phyloP scores from a whole-genome alignment of 208 protist genomes.

The Trypanosoma congolense region DNA sequence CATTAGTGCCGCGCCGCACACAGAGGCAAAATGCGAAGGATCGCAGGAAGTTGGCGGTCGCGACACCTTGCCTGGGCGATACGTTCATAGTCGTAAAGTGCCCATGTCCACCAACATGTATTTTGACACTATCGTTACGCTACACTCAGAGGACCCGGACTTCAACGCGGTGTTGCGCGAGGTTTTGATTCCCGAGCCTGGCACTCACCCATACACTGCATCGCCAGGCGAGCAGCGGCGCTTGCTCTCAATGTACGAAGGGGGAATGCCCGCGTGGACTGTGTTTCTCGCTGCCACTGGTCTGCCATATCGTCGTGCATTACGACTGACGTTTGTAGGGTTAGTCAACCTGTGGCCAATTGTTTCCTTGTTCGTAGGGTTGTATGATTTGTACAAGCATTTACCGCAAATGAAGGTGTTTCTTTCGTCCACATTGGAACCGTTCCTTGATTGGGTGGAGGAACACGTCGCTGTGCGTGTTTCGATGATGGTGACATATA shows the following conservation, averaged over 20 bases:
- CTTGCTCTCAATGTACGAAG: constrained; percentile 68
- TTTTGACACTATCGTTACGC: constrained; percentile 54
- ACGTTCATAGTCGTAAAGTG: constrained; percentile 7
- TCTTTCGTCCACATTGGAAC: constrained; percentile 48
- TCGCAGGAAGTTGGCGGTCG: too few relatives aligned
- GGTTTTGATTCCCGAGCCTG: constrained; percentile 57
- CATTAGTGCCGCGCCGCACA: too few relatives aligned
- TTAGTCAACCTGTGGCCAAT: constrained; percentile 69
- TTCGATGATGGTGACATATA: constrained; percentile 72
- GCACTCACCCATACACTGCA: constrained; percentile 55
- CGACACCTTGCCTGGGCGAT: not conserved
- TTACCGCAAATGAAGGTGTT: constrained; percentile 68
- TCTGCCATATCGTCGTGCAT: constrained; percentile 57
- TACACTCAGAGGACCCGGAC: constrained; percentile 71
- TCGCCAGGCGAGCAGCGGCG: constrained; percentile 50
- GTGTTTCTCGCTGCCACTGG: constrained; percentile 56
- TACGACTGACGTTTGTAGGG: constrained; percentile 51
- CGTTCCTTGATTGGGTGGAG: constrained; percentile 58
- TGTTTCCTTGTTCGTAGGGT: constrained; percentile 61
- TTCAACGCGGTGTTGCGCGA: constrained; percentile 70
- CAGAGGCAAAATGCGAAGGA: too few relatives aligned
- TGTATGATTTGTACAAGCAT: constrained; percentile 84
- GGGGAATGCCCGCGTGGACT: constrained; percentile 74
- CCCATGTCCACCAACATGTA: constrained; percentile 40
- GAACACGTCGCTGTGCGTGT: constrained; percentile 58